Evolutionary conservation across 2,329 filamentous ascomycete genomes (phyloP).

Genomic region (Scleromitrula shiraiana): DNA sequence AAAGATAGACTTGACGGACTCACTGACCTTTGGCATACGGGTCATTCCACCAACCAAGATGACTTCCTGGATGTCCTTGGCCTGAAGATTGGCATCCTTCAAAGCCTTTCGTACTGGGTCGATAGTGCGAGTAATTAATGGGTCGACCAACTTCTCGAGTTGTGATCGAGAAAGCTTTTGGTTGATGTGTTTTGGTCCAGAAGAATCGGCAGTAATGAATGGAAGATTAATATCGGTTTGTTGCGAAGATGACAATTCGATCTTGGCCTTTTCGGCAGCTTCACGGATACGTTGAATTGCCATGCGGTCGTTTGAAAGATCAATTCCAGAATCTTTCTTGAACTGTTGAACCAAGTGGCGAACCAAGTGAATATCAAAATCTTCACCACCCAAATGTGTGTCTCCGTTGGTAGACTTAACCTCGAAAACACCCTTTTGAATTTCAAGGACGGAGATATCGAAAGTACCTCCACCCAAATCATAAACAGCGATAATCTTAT

Average conservation of each 20-base stretch:
- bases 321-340: slow-evolving; percentile 91
- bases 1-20: slow-evolving; percentile 95
- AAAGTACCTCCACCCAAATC: slow-evolving; percentile 98
- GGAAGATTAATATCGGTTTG: slow-evolving; percentile 98
- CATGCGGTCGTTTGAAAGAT: slow-evolving; percentile 90
- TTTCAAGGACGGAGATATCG: slow-evolving; percentile 96
- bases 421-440: slow-evolving; percentile 96
- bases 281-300: slow-evolving; percentile 98
- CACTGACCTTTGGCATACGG: slow-evolving; percentile 96
- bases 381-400: slow-evolving; percentile 95
- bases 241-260: slow-evolving; percentile 88
- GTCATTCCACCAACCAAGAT: slow-evolving; percentile 99
- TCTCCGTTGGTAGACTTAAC: slow-evolving; percentile 99
- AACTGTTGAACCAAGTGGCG: slow-evolving; percentile 90
- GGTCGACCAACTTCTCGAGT: slow-evolving; percentile 88
- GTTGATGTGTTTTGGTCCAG: slow-evolving; percentile 98
- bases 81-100: slow-evolving; percentile 85
- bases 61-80: slow-evolving; percentile 94
- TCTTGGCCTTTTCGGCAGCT: slow-evolving; percentile 98
- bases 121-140: slow-evolving; percentile 76
- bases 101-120: slow-evolving; percentile 94
- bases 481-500: slow-evolving; percentile 88
- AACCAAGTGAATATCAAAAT: slow-evolving; percentile 93
- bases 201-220: slow-evolving; percentile 95
- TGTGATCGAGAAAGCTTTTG: slow-evolving; percentile 85